Evolutionary conservation across 2,329 filamentous ascomycete genomes (phyloP), one percentile per base, ranked within the genome.

Genomic region (Blastomyces emzantsi): DNA sequence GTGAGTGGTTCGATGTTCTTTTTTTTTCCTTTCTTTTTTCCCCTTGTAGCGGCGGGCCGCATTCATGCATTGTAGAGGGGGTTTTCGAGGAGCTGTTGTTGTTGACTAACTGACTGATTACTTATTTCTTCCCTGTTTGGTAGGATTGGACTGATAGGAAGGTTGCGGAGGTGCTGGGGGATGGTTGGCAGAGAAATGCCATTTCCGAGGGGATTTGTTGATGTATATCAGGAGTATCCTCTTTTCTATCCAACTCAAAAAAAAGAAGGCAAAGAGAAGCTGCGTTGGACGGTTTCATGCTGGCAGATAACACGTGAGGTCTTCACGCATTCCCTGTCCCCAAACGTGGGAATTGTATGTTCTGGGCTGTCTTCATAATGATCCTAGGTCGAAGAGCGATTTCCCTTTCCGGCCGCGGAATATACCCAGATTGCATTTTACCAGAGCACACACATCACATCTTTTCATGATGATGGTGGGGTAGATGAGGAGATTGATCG

Each of bases 51-150:
- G 45, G 25, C 9, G n/a, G 19, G 15, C 28, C 7, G 2, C 15
- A 30, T 47, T 28, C 4, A 15, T 11, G 39, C 8, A 3, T 28
- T 8, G 19, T 1, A 9, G 19, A 43, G 17, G 8, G 19, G 9
- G 2, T 43, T 43, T 25, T 28, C 11, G 36, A 43, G n/a, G 8
- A 11, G 5, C 22, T n/a, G 45, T 49, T 22, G n/a, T 49, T 49
- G 6, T 4, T 47, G 43, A 8, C 22, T 49, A 43, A 66, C 70
- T 62, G 47, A 66, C 70, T 62, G n/a, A 61, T 19, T 39, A 15
- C 15, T 30, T 11, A 39, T 52, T 33, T 49, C 4, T 49, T 47
- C 8, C 43, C 19, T 15, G 47, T 22, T 25, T 51, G 9, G n/a
- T 57, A 57, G 52, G 36, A 45, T 22, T 62, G 52, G 61, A 57